phyloP scores from a whole-genome alignment of 2,329 filamentous ascomycete species.

The Penicillium sp. region DNA sequence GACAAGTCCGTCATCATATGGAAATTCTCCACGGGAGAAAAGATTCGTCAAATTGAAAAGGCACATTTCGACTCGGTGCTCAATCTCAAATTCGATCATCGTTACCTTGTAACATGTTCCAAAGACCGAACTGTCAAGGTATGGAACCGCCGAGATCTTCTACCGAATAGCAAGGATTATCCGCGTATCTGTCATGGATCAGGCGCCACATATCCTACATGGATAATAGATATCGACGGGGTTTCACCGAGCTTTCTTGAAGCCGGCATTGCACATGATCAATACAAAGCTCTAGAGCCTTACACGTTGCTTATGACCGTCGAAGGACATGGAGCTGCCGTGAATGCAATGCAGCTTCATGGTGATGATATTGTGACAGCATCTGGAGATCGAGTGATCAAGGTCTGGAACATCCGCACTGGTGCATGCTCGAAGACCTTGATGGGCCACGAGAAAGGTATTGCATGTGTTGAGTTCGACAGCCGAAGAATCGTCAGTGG shows the following conservation, averaged over 20 bases:
- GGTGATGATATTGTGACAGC: conserved; percentile 88
- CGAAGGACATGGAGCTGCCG: conserved; percentile 82
- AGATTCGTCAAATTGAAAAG: conserved; percentile 70
- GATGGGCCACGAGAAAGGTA: conserved; percentile 87
- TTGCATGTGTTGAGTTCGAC: conserved; percentile 96
- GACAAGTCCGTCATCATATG: conserved; percentile 89
- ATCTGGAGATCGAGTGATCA: conserved; percentile 89
- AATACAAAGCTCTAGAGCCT: conserved; percentile 54
- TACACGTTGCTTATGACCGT: conserved; percentile 77
- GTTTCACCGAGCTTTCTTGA: conserved; percentile 46
- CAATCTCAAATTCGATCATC: conserved; percentile 87
- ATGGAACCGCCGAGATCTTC: conserved; percentile 77
- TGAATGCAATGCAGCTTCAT: conserved; percentile 92
- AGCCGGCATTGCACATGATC: conserved; percentile 43
- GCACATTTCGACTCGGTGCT: conserved; percentile 90
- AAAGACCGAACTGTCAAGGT: conserved; percentile 98
- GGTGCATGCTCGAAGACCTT: conserved; percentile 75
- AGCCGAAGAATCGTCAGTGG: conserved; percentile 90
- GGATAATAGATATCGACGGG: conserved; percentile 54
- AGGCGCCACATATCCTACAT: conserved; percentile 51
- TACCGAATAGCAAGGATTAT: conserved; percentile 47
- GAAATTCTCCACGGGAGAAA: conserved; percentile 86
- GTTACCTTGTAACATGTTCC: conserved; percentile 91
- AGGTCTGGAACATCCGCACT: conserved; percentile 87
- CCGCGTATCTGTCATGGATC: conserved; percentile 44